Evolutionary conservation across 441 rosid species (phyloP), one percentile per base, ranked within the genome.

Genomic region (Populus tomentosa): DNA sequence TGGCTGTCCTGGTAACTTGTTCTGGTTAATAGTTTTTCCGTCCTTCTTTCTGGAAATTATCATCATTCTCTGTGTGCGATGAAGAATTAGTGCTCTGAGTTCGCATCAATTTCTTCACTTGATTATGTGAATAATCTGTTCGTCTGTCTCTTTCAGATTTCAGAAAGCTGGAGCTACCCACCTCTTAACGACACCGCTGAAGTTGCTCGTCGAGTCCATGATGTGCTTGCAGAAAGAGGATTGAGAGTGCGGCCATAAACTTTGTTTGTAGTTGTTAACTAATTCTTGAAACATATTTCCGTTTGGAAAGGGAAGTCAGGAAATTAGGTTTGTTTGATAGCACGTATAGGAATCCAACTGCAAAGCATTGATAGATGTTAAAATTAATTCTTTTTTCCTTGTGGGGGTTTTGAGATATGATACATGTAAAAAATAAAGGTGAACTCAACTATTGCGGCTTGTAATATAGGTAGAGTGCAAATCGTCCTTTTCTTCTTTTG

Each of bases 81-180:
- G 36, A 26, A 63, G 16, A 73, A 6, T 36, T 30, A 6, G 3
- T 46, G 40, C 40, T 14, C 24, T 38, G 56, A 28, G 28, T 61
- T 67, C 46, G 7, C 53, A 64, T 42, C 18, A 7, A 8, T 18
- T 3, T 50, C n/a, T 50, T 42, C 6, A 10, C 40, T 71, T 68
- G 16, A 66, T 33, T 6, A 62, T 10, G 33, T 23, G 11, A 67
- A 11, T 62, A 6, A 13, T 46, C n/a, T 72, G 71, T 68, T 77
- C 70, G 30, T 61, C 24, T 70, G 2, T 69, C 67, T 67, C 64
- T 76, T 77, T 61, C 86, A 94, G 99, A 89, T 95, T 83, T 86
- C 93, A 14, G 98, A 90, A 76, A 92, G 88, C 81, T 94, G 97
- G 97, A 94, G 97, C 85, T 94, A 95, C 82, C 98, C 99, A 67